A percentile compares a stretch with the other conserved stretches of the same genome.
Conservation (phyloP, 139 green algal species). For the Haematococcus lacustris region DNA sequence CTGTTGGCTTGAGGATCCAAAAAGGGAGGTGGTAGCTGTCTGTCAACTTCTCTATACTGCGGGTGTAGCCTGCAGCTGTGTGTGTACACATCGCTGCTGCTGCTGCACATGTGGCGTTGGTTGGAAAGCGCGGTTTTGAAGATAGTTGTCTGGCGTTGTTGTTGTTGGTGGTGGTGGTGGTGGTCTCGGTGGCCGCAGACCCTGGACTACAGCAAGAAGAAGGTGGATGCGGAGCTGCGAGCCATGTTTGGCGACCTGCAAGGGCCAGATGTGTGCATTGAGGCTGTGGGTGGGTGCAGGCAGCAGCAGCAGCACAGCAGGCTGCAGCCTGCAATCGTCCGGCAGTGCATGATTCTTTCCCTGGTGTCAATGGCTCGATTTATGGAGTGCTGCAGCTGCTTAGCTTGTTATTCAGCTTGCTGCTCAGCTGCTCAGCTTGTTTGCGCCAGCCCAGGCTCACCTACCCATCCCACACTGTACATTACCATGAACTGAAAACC, state of each 20-base stretch:
- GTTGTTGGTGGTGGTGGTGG: no score
- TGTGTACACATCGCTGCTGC: no score
- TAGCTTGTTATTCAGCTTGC: no score
- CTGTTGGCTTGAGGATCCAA: neutral
- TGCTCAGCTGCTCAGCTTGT: no score
- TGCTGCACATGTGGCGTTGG: neutral
- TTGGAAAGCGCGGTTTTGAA: neutral
- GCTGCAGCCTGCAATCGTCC: neutral
- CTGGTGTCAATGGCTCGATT: neutral
- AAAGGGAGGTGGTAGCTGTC: neutral
- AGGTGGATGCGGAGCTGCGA: slow-evolving; percentile 15
- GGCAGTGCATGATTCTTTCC: neutral
- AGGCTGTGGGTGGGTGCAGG: slow-evolving; percentile 31
- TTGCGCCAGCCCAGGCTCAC: no score
- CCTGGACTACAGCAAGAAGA: neutral
- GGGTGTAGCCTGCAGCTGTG: neutral
- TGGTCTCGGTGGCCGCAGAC: no score
- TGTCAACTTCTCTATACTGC: neutral
- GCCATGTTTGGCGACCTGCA: neutral
- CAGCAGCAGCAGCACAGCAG: neutral
- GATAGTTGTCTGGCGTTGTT: neutral
- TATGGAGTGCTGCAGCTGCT: neutral
- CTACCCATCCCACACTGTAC: no score
- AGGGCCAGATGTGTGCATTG: slow-evolving; percentile 57
- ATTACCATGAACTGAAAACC: neutral